Evolutionary conservation across 768 basidiomycete species (phyloP).

Genomic region (Mycena polygramma): DNA sequence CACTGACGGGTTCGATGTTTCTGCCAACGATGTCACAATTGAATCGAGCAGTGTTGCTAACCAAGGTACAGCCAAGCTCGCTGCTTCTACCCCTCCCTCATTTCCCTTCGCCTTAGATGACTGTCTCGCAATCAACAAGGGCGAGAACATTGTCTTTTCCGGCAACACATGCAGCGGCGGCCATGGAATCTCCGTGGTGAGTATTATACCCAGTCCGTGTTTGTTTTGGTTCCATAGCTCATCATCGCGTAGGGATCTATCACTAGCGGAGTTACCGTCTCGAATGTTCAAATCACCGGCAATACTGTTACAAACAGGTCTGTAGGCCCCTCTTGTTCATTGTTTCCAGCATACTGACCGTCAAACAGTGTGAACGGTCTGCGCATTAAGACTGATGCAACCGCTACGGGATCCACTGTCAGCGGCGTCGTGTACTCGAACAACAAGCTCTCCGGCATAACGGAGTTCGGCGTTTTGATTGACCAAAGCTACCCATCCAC

Average conservation of each 20-base stretch:
- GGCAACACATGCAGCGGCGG: constrained; percentile 41
- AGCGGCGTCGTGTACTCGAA: constrained; percentile 35
- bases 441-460: constrained; percentile 40
- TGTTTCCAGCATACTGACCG: not conserved
- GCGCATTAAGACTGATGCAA: constrained; percentile 39
- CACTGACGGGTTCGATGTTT: constrained; percentile 42
- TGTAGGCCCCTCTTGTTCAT: no score
- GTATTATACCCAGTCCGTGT: not conserved
- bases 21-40: constrained; percentile 37
- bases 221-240: not conserved
- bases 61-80: constrained; percentile 31
- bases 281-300: constrained; percentile 36
- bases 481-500: constrained; percentile 40
- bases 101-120: constrained; percentile 30
- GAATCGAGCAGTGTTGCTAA: constrained; percentile 33
- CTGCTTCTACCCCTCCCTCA: not conserved
- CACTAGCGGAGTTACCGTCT: constrained; percentile 23
- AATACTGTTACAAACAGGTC: constrained; percentile 39
- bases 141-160: constrained; percentile 37
- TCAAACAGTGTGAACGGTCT: constrained; percentile 35
- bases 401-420: constrained; percentile 35
- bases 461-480: constrained; percentile 37
- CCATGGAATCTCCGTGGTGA: constrained; percentile 39
- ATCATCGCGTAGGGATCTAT: constrained; percentile 36
- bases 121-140: constrained; percentile 41